Conservation (phyloP, 371 early-diverging fungal genomes). For the Conidiobolus incongruus region DNA sequence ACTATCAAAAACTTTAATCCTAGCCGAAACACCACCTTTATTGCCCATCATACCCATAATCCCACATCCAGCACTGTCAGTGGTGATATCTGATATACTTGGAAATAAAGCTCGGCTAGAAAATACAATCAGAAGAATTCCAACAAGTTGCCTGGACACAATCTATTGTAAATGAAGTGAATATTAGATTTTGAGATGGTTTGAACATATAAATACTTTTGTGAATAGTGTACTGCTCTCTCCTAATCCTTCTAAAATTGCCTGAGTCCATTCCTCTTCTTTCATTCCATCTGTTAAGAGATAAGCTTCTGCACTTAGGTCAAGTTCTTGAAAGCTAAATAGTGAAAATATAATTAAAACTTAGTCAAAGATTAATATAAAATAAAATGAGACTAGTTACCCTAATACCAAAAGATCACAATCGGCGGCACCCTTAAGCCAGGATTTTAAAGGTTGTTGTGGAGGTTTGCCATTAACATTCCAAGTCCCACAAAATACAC, state of each 20-base stretch:
- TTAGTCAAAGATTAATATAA: neutral
- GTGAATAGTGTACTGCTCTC: conserved; percentile 17
- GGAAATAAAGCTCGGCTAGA: conserved; percentile 23
- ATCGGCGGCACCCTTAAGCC: conserved; percentile 23
- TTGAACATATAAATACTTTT: conserved; percentile 14
- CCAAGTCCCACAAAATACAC: conserved; percentile 72
- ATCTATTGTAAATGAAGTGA: conserved; percentile 13
- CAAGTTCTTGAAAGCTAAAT: conserved; percentile 70
- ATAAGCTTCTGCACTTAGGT: conserved; percentile 65
- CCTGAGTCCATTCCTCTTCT: conserved; percentile 58
- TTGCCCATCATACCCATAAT: conserved; percentile 71
- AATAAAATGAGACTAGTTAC: too few relatives aligned
- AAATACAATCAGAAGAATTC: conserved; percentile 63
- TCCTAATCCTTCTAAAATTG: conserved; percentile 36
- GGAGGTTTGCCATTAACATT: conserved; percentile 68
- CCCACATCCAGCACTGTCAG: conserved; percentile 42
- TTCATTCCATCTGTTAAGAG: conserved; percentile 45
- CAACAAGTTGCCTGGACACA: conserved; percentile 58
- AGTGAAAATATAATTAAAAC: neutral
- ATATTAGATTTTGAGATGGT: too few relatives aligned
- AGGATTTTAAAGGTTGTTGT: conserved; percentile 25
- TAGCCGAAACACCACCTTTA: conserved; percentile 70
- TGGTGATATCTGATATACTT: conserved; percentile 28
- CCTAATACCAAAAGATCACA: neutral
- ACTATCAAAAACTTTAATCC: conserved; percentile 65